These are phyloP conservation scores for Cercophora sp. DNA, from an alignment of 495 filamentous ascomycete genomes.

Conservation along the genomic window DNA sequence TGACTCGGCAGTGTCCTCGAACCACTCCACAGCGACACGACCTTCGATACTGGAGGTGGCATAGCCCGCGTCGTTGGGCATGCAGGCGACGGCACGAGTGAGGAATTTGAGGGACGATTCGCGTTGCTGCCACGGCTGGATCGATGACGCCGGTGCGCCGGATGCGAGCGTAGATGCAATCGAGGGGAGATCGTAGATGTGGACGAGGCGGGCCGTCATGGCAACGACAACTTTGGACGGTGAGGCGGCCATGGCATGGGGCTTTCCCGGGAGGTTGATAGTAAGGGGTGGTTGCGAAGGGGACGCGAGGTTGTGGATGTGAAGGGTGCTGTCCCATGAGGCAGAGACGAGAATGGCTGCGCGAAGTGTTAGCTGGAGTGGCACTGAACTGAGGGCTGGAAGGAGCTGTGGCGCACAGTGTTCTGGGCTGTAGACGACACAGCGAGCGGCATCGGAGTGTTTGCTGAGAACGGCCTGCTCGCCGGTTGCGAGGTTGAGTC, in stretches of 20 bases:
- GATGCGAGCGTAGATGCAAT: constrained; percentile 55
- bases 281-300: constrained; percentile 43
- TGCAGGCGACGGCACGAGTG: constrained; percentile 89
- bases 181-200: constrained; percentile 85
- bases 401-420: constrained; percentile 49
- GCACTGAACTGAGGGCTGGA: not conserved
- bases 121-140: constrained; percentile 82
- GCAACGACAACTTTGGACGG: constrained; percentile 85
- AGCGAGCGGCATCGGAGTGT: constrained; percentile 74
- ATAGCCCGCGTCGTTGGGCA: constrained; percentile 92
- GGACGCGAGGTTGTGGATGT: constrained; percentile 63
- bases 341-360: constrained; percentile 71
- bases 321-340: constrained; percentile 89
- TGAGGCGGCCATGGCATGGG: constrained; percentile 78
- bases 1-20: constrained; percentile 77
- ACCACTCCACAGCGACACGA: constrained; percentile 94
- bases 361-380: constrained; percentile 7
- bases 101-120: constrained; percentile 94
- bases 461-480: constrained; percentile 71
- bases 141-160: constrained; percentile 36
- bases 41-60: constrained; percentile 87
- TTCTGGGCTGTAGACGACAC: constrained; percentile 72
- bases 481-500: constrained; percentile 68
- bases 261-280: constrained; percentile 73
- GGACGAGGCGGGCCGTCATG: constrained; percentile 85